phyloP scores from a whole-genome alignment of 331 rosid genomes.

The Saraca asoca region DNA sequence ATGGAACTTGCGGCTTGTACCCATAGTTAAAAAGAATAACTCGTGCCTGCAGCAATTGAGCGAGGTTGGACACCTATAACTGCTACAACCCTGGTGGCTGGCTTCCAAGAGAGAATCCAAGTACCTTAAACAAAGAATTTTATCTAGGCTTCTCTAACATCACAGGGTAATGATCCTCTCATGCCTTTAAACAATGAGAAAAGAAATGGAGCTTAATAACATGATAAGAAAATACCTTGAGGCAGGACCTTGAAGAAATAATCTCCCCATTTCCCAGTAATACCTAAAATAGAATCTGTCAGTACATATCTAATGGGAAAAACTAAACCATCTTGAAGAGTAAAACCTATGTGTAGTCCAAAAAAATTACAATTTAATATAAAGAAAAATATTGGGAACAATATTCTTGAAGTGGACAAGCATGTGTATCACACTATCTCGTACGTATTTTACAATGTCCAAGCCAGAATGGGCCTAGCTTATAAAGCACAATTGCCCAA shows the following conservation, averaged over 20 bases:
- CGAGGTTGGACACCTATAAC: conserved; percentile 9
- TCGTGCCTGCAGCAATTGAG: conserved; percentile 14
- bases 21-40: conserved; percentile 28
- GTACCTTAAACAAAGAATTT: conserved; percentile 14
- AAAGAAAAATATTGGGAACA: conserved; percentile 18
- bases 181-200: conserved; percentile 3
- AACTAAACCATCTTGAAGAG: conserved; percentile 1
- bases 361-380: conserved; percentile 15
- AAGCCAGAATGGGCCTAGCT: conserved; percentile 18
- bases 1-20: neutral
- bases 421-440: conserved; percentile 10
- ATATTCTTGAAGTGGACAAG: conserved; percentile 12
- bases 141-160: conserved; percentile 11
- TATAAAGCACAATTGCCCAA: conserved; percentile 2
- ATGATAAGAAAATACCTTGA: conserved; percentile 59
- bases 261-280: conserved; percentile 83
- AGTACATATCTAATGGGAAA: conserved; percentile 28
- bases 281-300: conserved; percentile 55
- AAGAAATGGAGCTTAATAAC: conserved; percentile 23
- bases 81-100: neutral
- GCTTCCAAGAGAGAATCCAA: too few relatives aligned
- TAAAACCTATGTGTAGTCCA: conserved; percentile 4
- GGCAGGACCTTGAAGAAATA: conserved; percentile 86
- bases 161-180: conserved; percentile 1
- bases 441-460: too few relatives aligned